Evolutionary conservation across 2,329 filamentous ascomycete genomes (phyloP), one percentile per base, ranked within the genome.

Genomic region (Colletotrichum siamense): DNA sequence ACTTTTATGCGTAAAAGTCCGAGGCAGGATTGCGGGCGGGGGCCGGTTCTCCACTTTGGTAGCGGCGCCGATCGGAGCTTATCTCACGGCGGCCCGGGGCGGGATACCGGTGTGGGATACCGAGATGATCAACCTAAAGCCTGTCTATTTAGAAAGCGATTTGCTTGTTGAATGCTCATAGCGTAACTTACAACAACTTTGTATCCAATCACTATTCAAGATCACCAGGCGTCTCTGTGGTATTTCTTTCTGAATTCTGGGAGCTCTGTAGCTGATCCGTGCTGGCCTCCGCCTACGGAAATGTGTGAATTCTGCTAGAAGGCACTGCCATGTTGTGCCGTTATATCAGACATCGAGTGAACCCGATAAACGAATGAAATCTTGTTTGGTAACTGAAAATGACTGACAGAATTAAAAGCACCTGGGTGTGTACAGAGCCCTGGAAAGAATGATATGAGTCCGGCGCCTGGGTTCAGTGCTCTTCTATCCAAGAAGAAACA

Each of bases 401-500:
- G 8, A 44, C 8, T n/a, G 18, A 44, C 0, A 10, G 18, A 4
- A 44, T 44, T 4, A 6, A 44, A 44, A 44, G 39, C 39, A 0
- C 8, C 18, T 44, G 16, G 18, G 39, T n/a, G 0, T n/a, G 1
- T n/a, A n/a, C 18, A n/a, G 39, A 12, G 9, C 34, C 34, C 34
- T 0, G 18, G 2, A 1, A n/a, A 44, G 5, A n/a, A n/a, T 6
- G 0, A 44, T n/a, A n/a, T 44, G 39, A 44, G 3, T 1, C 8
- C 4, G 1, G 16, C 39, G 39, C 36, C 36, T 5, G 8, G 36
- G 36, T 18, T 39, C 16, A 44, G 39, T n/a, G 39, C 18, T 44
- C 39, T 44, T n/a, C 39, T 18, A 1, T 16, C 18, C n/a, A 49
- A 12, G 18, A 16, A 22, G 5, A 4, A 12, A 12, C 6, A 49